Conservation (phyloP, 192 early-diverging fungal genomes). For the Backusella tarrabulga region DNA sequence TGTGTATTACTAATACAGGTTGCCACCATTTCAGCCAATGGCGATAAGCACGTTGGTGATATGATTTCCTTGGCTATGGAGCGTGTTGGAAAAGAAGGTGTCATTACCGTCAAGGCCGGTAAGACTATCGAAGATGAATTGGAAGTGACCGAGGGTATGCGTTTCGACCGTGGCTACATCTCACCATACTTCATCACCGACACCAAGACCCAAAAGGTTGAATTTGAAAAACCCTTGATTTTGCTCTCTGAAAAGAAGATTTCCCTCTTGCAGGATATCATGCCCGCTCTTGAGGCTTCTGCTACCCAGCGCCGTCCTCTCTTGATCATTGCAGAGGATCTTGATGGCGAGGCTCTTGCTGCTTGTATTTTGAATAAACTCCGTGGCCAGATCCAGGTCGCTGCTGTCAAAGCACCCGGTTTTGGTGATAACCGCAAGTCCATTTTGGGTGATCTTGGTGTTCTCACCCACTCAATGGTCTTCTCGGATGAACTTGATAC, state of each 20-base stretch:
- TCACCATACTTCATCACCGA: conserved; percentile 99
- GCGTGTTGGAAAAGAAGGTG: conserved; percentile 99
- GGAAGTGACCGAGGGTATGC: conserved; percentile 99
- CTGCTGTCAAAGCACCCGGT: conserved; percentile 97
- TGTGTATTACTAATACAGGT: conserved; percentile 29
- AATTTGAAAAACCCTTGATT: conserved; percentile 99
- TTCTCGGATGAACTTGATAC: conserved; percentile 96
- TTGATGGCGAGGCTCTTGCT: conserved; percentile 98
- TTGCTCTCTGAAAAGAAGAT: conserved; percentile 98
- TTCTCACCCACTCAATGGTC: conserved; percentile 93
- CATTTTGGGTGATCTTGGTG: conserved; percentile 94
- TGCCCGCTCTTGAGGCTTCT: conserved; percentile 93
- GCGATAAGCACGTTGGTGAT: conserved; percentile 93
- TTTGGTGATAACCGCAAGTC: conserved; percentile 99
- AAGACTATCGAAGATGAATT: conserved; percentile 98
- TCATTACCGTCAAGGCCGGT: conserved; percentile 99
- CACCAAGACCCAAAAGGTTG: conserved; percentile 94
- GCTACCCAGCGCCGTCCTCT: conserved; percentile 93
- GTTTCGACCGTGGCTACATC: conserved; percentile 98
- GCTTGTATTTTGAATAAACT: conserved; percentile 99
- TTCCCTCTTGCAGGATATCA: conserved; percentile 90
- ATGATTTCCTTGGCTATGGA: conserved; percentile 99
- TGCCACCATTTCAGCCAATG: conserved; percentile 99
- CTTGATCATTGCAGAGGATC: conserved; percentile 95
- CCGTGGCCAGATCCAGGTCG: conserved; percentile 94